Evolutionary conservation across 805 yeast species (phyloP).

Genomic region (Metschnikowia sp.): DNA sequence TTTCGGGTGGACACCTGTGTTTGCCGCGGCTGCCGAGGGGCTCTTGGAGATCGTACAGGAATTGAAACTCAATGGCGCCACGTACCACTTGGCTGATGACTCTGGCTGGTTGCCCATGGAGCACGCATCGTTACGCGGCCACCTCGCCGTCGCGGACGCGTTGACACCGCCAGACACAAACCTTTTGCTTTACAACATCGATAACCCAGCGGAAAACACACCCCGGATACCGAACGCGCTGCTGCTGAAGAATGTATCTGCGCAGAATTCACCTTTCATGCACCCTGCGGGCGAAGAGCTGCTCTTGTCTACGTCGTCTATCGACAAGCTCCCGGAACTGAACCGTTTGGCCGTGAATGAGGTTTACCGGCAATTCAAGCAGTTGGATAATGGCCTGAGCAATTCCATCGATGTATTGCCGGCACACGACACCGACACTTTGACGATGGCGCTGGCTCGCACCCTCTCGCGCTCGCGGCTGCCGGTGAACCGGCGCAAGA

Average conservation of each 20-base stretch:
- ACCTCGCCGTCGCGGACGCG: slow-evolving; percentile 62
- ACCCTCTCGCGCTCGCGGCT: slow-evolving; percentile 11
- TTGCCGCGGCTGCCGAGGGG: slow-evolving; percentile 89
- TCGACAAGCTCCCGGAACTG: slow-evolving; percentile 37
- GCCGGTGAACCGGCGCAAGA: slow-evolving; percentile 21
- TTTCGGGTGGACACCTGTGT: slow-evolving; percentile 94
- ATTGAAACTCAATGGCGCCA: slow-evolving; percentile 53
- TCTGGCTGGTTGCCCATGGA: slow-evolving; percentile 99
- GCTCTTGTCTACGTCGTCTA: slow-evolving; percentile 27
- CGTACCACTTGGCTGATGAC: slow-evolving; percentile 58
- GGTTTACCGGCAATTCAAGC: slow-evolving; percentile 39
- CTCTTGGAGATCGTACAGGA: slow-evolving; percentile 51
- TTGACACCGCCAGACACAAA: slow-evolving; percentile 47
- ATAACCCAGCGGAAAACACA: slow-evolving; percentile 31
- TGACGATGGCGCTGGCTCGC: slow-evolving; percentile 6
- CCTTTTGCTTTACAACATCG: slow-evolving; percentile 34
- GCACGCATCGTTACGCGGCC: slow-evolving; percentile 90
- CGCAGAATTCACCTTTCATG: slow-evolving; percentile 15
- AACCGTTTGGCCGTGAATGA: slow-evolving; percentile 30
- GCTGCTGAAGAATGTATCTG: slow-evolving; percentile 15
- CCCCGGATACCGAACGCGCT: slow-evolving; percentile 16
- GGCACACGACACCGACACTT: slow-evolving; percentile 19
- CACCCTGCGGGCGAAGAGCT: slow-evolving; percentile 15
- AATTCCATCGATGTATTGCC: slow-evolving; percentile 16
- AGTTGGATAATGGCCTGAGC: slow-evolving; percentile 20